phyloP scores from a whole-genome alignment of 176 grass and related monocot species.

The Tillandsia leiboldiana region DNA sequence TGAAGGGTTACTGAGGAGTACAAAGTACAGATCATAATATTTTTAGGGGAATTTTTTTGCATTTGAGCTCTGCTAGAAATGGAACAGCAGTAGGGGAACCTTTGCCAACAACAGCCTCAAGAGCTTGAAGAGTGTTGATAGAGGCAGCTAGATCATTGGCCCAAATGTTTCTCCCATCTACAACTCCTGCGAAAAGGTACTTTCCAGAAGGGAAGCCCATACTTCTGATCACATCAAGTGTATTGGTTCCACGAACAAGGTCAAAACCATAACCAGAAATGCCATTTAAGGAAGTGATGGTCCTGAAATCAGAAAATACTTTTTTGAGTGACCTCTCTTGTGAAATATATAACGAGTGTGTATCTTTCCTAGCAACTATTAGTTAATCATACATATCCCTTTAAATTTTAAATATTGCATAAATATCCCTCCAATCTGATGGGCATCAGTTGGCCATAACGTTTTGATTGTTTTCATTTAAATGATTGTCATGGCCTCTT shows the following conservation, averaged over 20 bases:
- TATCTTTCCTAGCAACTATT: no score
- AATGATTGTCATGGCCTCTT: no score
- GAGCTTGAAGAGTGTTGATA: conserved; percentile 56
- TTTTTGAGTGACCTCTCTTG: neutral
- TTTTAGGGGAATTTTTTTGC: no score
- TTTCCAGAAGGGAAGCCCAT: conserved; percentile 63
- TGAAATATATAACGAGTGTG: neutral
- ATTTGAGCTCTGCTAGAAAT: no score
- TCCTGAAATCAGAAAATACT: conserved; percentile 30
- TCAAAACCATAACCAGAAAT: conserved; percentile 79
- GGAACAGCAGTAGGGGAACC: conserved; percentile 29
- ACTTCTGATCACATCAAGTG: conserved; percentile 66
- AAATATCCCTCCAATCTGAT: no score
- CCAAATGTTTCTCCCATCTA: conserved; percentile 94
- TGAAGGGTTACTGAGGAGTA: no score
- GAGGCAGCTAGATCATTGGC: conserved; percentile 80
- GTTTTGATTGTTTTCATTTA: no score
- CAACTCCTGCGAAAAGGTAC: conserved; percentile 86
- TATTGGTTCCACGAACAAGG: conserved; percentile 74
- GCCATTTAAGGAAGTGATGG: conserved; percentile 53
- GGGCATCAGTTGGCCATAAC: no score
- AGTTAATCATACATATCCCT: no score
- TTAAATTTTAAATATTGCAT: no score
- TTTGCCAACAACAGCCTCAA: conserved; percentile 71
- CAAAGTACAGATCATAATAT: no score